phyloP scores from a whole-genome alignment of 768 basidiomycete genomes.

The Boletus speciosus region DNA sequence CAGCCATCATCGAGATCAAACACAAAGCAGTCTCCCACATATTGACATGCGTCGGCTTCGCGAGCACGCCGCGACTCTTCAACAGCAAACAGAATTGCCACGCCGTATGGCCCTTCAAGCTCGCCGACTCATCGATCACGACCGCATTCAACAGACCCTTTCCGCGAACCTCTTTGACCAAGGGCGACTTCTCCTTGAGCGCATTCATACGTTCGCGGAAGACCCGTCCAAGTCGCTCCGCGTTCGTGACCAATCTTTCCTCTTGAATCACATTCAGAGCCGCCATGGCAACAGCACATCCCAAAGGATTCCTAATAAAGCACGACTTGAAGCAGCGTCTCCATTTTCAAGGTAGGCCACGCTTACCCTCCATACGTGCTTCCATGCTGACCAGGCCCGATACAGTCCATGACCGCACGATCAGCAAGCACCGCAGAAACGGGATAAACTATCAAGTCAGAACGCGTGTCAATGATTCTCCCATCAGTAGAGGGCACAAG shows the following conservation, averaged over 20 bases:
- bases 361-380: constrained; percentile 89
- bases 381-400: constrained; percentile 93
- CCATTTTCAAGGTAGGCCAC: background rate
- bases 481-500: background rate
- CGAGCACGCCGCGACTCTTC: constrained; percentile 87
- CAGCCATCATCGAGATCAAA: background rate
- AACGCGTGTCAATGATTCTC: constrained; percentile 6
- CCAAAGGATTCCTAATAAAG: constrained; percentile 76
- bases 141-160: constrained; percentile 89
- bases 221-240: constrained; percentile 69
- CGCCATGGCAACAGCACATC: constrained; percentile 93
- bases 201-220: constrained; percentile 67
- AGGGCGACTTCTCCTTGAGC: constrained; percentile 53
- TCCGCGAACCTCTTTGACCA: constrained; percentile 79
- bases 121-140: constrained; percentile 84
- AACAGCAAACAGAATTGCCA: constrained; percentile 95
- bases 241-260: constrained; percentile 81
- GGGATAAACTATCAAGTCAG: constrained; percentile 68
- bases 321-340: background rate
- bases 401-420: constrained; percentile 90
- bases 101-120: constrained; percentile 73
- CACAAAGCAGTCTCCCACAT: constrained; percentile 53
- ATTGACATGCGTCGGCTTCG: constrained; percentile 95
- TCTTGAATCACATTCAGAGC: constrained; percentile 88
- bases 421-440: constrained; percentile 93